Percentiles rank a stretch among this genome's conserved stretches.
phyloP scores from a whole-genome alignment of 2,329 filamentous ascomycete genomes.

The Neurospora crassa region DNA sequence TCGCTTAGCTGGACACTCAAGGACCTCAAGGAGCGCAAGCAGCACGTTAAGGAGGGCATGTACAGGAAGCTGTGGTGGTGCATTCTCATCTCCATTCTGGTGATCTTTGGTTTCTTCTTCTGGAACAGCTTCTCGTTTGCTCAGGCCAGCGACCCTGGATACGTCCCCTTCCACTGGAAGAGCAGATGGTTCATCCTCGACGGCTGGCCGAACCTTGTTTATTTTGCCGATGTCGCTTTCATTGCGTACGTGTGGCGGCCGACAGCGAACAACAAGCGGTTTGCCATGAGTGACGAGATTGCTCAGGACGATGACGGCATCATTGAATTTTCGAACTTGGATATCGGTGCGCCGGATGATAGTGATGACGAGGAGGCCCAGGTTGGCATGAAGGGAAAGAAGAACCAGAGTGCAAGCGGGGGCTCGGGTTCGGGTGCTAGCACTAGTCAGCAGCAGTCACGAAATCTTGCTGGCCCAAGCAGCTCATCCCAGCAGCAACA shows the following conservation, averaged over 20 bases:
- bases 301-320: conserved; percentile 93
- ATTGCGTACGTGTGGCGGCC: conserved; percentile 95
- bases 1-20: conserved; percentile 92
- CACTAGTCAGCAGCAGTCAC: conserved; percentile 8
- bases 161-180: conserved; percentile 95
- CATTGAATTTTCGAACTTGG: conserved; percentile 92
- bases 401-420: conserved; percentile 6
- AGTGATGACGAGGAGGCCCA: conserved; percentile 50
- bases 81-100: conserved; percentile 81
- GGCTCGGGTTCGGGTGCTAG: conserved; percentile 9
- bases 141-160: conserved; percentile 73
- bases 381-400: conserved; percentile 29
- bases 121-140: conserved; percentile 95
- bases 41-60: conserved; percentile 88
- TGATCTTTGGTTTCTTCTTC: conserved; percentile 98
- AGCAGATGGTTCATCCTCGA: conserved; percentile 95
- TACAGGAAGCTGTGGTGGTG: conserved; percentile 99
- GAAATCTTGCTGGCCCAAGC: neutral
- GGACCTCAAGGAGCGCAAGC: conserved; percentile 88
- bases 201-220: conserved; percentile 94
- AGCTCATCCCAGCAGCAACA: conserved; percentile 13
- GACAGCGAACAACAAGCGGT: conserved; percentile 90
- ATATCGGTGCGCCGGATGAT: conserved; percentile 67
- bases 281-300: conserved; percentile 98
- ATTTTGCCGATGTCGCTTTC: conserved; percentile 86